phyloP scores from a whole-genome alignment of 768 basidiomycete species.

The Auriscalpium vulgare region DNA sequence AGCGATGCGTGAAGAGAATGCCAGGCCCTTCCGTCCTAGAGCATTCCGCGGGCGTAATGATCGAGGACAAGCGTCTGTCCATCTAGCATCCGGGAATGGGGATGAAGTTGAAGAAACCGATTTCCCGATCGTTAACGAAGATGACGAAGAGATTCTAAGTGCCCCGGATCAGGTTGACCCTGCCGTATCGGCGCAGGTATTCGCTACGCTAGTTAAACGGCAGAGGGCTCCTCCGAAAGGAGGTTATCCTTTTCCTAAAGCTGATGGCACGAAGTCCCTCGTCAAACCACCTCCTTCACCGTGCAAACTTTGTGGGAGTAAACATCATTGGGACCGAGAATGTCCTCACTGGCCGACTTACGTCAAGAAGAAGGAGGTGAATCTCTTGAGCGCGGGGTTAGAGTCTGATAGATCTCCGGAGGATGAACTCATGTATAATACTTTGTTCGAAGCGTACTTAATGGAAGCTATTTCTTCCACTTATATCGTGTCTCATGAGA shows the following conservation, averaged over 20 bases:
- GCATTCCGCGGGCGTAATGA: too few species aligned
- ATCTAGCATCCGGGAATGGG: too few species aligned
- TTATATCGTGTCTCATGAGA: not conserved
- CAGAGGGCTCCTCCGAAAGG: not conserved
- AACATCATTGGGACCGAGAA: conserved; percentile 28
- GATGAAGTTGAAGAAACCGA: too few species aligned
- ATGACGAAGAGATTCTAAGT: too few species aligned
- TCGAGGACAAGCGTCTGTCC: too few species aligned
- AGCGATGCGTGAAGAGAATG: too few species aligned
- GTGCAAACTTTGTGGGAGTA: conserved; percentile 21
- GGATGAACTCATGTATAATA: conserved; percentile 25
- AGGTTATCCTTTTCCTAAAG: not conserved
- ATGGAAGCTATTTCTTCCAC: not conserved
- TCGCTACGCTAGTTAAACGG: not conserved
- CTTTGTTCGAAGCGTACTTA: not conserved
- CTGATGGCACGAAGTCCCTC: not conserved
- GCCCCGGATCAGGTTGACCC: too few species aligned
- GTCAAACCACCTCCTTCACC: not conserved
- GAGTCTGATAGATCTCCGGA: conserved; percentile 18
- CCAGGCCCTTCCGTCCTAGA: too few species aligned
- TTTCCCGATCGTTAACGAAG: too few species aligned
- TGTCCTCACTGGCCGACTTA: conserved; percentile 20
- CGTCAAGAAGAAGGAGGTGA: conserved; percentile 14
- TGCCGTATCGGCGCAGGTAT: too few species aligned
- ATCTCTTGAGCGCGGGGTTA: conserved; percentile 2